Percentiles rank a stretch among this genome's conserved stretches.
These are phyloP conservation scores for Cercospora nicotianae DNA, from an alignment of 2,329 filamentous ascomycete genomes.

Conservation along the genomic window DNA sequence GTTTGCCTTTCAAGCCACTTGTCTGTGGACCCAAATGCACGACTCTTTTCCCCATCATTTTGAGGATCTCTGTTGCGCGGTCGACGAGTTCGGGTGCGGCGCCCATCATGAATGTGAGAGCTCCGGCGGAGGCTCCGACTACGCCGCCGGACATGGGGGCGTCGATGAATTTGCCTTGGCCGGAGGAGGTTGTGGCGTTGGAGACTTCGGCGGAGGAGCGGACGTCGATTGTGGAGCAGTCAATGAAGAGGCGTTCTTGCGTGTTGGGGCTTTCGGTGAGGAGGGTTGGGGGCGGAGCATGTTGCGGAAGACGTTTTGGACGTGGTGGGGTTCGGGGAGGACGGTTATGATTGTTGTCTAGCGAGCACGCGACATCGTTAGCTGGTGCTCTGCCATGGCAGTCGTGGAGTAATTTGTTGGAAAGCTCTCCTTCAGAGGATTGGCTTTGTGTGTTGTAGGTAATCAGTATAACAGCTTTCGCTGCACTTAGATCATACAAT, in stretches of 20 bases:
- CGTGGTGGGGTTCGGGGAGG: slow-evolving; percentile 84
- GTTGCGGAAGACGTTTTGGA: slow-evolving; percentile 75
- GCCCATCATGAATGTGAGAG: slow-evolving; percentile 95
- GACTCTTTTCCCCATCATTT: slow-evolving; percentile 81
- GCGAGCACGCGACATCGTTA: not conserved
- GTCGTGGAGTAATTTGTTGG: not conserved
- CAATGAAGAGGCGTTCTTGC: slow-evolving; percentile 76
- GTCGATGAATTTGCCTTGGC: slow-evolving; percentile 79
- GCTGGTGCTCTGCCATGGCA: not conserved
- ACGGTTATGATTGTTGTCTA: slow-evolving; percentile 86
- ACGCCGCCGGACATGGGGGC: slow-evolving; percentile 97
- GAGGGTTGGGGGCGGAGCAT: slow-evolving; percentile 64
- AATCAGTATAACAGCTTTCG: slow-evolving; percentile 62
- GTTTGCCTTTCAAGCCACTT: slow-evolving; percentile 82
- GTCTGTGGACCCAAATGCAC: slow-evolving; percentile 84
- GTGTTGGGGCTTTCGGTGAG: slow-evolving; percentile 51
- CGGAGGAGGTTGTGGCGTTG: slow-evolving; percentile 63
- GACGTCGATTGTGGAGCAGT: slow-evolving; percentile 95
- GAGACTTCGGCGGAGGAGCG: slow-evolving; percentile 78
- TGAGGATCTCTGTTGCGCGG: slow-evolving; percentile 66
- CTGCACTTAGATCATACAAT: slow-evolving; percentile 72
- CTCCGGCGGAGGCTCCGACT: slow-evolving; percentile 82
- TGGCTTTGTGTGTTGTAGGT: slow-evolving; percentile 63
- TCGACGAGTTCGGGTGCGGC: slow-evolving; percentile 61
- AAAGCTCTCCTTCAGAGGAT: slow-evolving; percentile 62